These are phyloP conservation scores for Articulospora tetracladia DNA, from an alignment of 495 filamentous ascomycete species.

Conservation along the genomic window DNA sequence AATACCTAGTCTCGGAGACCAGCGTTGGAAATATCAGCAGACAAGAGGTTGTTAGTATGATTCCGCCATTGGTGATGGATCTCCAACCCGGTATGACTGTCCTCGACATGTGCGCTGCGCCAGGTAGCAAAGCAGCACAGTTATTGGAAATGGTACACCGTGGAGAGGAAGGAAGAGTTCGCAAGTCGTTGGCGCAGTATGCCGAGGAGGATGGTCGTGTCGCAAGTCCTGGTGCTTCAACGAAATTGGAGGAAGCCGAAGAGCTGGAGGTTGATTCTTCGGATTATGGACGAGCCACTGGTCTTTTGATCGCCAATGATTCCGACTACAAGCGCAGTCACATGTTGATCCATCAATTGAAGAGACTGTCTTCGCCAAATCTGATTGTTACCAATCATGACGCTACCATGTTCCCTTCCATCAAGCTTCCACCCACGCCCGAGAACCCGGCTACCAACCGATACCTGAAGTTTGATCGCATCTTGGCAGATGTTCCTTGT, in stretches of 20 bases:
- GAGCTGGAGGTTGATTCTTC: conserved; percentile 51
- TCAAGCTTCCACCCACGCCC: conserved; percentile 61
- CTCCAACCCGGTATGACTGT: conserved; percentile 85
- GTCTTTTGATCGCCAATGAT: conserved; percentile 92
- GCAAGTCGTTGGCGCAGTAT: conserved; percentile 51
- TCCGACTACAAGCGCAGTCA: conserved; percentile 91
- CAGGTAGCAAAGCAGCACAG: conserved; percentile 94
- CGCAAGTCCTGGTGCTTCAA: conserved; percentile 44
- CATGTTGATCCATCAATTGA: conserved; percentile 96
- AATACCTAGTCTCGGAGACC: conserved; percentile 96
- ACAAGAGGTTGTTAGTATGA: conserved; percentile 98
- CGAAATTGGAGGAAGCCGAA: conserved; percentile 41
- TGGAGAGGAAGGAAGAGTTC: conserved; percentile 81
- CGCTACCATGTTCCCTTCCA: conserved; percentile 90
- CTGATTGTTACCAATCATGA: conserved; percentile 97
- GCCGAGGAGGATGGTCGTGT: conserved; percentile 47
- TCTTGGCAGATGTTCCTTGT: conserved; percentile 94
- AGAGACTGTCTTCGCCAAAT: conserved; percentile 93
- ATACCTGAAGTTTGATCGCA: conserved; percentile 95
- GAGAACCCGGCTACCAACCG: conserved; percentile 51
- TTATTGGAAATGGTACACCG: conserved; percentile 89
- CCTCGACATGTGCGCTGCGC: conserved; percentile 92
- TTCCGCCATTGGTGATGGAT: conserved; percentile 92
- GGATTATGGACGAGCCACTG: conserved; percentile 84
- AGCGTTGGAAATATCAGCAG: conserved; percentile 94